phyloP scores from a whole-genome alignment of 2,329 filamentous ascomycete species.

The Fusarium tupiense region DNA sequence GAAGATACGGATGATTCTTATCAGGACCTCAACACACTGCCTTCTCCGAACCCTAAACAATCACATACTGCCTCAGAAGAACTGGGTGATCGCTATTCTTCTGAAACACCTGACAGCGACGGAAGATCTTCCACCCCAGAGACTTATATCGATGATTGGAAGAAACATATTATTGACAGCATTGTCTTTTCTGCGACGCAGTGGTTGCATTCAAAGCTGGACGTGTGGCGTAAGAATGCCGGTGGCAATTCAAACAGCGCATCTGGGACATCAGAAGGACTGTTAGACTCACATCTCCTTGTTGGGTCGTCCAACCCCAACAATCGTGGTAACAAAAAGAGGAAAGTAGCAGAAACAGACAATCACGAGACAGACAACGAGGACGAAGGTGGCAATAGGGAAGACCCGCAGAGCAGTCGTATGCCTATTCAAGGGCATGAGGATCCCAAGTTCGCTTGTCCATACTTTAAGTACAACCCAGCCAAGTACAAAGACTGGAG shows the following conservation, averaged over 20 bases:
- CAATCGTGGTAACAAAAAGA: neutral
- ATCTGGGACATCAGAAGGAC: neutral
- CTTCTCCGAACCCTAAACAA: neutral
- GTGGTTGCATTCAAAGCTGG: neutral
- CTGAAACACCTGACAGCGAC: neutral
- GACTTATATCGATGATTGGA: accelerated
- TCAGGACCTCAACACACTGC: neutral
- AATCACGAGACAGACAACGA: neutral
- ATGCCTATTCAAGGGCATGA: accelerated
- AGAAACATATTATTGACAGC: accelerated
- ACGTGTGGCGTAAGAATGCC: neutral
- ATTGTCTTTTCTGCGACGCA: neutral
- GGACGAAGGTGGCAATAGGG: accelerated
- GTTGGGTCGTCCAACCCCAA: accelerated
- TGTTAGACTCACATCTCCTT: accelerated
- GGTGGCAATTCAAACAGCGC: neutral
- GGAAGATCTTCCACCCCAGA: accelerated
- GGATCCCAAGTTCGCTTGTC: neutral
- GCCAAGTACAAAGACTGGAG: neutral
- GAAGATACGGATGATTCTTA: accelerated
- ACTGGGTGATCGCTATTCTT: neutral
- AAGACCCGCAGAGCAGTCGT: no score
- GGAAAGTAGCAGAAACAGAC: accelerated
- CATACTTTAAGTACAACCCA: neutral
- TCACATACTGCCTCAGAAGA: neutral